These are phyloP conservation scores for Gentiana dahurica DNA, from an alignment of 257 asterid species.

Conservation along the genomic window DNA sequence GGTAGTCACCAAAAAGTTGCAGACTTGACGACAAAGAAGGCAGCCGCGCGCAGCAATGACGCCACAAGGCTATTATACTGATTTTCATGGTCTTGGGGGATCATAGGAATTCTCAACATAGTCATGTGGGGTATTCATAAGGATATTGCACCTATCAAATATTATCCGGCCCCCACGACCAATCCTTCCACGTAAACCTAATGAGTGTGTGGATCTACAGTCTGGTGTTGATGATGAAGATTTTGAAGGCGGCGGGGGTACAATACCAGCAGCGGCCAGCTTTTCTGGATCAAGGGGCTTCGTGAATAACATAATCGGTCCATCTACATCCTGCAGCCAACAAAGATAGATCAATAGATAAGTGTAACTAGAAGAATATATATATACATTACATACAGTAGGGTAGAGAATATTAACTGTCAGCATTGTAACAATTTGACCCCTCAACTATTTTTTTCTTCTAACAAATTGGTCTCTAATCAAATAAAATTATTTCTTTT, in stretches of 20 bases:
- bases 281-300: constrained; percentile 82
- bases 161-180: constrained; percentile 94
- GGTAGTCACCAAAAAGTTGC: too few relatives aligned
- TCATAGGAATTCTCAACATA: constrained; percentile 40
- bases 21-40: too few relatives aligned
- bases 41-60: neutral
- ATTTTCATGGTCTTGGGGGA: constrained; percentile 53
- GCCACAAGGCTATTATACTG: constrained; percentile 22
- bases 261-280: constrained; percentile 76
- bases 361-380: too few relatives aligned
- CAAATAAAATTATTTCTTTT: too few relatives aligned
- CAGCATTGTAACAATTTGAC: too few relatives aligned
- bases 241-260: constrained; percentile 34
- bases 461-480: too few relatives aligned
- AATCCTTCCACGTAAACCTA: constrained; percentile 55
- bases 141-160: constrained; percentile 82
- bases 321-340: constrained; percentile 62
- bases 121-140: constrained; percentile 54
- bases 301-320: constrained; percentile 67
- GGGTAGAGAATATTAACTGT: too few relatives aligned
- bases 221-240: constrained; percentile 39
- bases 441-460: too few relatives aligned
- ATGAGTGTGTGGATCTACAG: constrained; percentile 30
- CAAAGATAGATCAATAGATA: neutral
- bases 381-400: too few relatives aligned